Base-by-base conservation (phyloP, 2,329 filamentous ascomycete genomes). In the Dothidotthia symphoricarpi region DNA sequence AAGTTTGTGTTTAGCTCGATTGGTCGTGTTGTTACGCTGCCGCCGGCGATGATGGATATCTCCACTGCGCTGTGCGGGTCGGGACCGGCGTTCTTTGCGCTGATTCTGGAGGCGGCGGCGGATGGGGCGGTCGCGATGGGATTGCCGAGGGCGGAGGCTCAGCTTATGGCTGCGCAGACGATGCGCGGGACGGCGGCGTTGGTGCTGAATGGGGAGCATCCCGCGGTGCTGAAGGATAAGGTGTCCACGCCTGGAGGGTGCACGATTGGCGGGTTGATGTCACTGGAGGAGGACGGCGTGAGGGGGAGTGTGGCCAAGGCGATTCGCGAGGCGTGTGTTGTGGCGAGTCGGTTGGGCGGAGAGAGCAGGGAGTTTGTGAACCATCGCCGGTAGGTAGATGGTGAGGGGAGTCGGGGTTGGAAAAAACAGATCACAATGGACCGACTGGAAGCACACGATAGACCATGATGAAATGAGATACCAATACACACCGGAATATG, bases 71-170 rank as follows among this genome's bases (percentile, higher is more conserved):
- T 91, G 6, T 87, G 83, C 57, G 85, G 84, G 6, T 85, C 83
- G 4, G 84, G 83, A 0, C 85, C 85, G 0, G 86, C 85, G 1
- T 89, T 89, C 68, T 87, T 86, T 52, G 78, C 85, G 1, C 72
- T 91, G 28, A 76, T 90, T 55, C 74, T 88, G 12, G 86, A 91
- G 67, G 84, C 83, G 6, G 77, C 85, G 30, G 81, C 86, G 11
- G 86, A 90, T 53, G 86, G 85, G 6, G 86, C 81, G 3, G 84
- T 91, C 1, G 85, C 86, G 11, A 87, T 88, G 82, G 86, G 86
- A 0, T 59, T 91, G 22, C 84, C 85, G 3, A 74, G 85, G 31
- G 77, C 76, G 2, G 85, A 89, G 59, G 86, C 86, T 1, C 81
- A 82, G 61, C 71, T 79, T 44, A 89, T 91, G 85, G 85, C 85